Evolutionary conservation across 495 filamentous ascomycete species (phyloP).

Genomic region (Aspergillus baeticus): DNA sequence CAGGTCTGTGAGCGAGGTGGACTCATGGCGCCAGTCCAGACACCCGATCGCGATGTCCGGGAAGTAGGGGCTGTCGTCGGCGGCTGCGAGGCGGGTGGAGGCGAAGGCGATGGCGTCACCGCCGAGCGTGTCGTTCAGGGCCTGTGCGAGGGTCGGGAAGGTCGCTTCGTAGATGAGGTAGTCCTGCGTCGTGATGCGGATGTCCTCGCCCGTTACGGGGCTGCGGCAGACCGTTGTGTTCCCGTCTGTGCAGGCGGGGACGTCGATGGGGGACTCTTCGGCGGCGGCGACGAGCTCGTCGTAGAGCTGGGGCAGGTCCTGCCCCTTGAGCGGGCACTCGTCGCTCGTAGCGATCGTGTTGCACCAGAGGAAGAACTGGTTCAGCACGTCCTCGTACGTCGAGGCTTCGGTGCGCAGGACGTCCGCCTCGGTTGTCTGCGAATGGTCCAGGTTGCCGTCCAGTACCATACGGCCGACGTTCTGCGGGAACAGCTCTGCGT

Average conservation of each 20-base stretch:
- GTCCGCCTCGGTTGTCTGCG: not conserved
- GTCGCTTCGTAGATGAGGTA: slow-evolving; percentile 8
- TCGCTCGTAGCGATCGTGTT: not conserved
- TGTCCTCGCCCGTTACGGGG: slow-evolving; percentile 17
- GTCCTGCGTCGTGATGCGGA: slow-evolving; percentile 3
- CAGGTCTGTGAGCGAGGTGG: slow-evolving; percentile 20
- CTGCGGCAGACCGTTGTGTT: slow-evolving; percentile 15
- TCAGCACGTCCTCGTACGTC: slow-evolving; percentile 26
- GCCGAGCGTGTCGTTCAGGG: slow-evolving; percentile 23
- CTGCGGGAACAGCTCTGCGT: slow-evolving; percentile 42
- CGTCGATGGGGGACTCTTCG: slow-evolving; percentile 29
- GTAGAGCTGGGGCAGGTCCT: slow-evolving; percentile 28
- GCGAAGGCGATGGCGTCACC: slow-evolving; percentile 27
- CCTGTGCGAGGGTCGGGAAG: slow-evolving; percentile 24
- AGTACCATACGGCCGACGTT: slow-evolving; percentile 38
- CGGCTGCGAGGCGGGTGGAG: slow-evolving; percentile 21
- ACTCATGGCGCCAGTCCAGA: slow-evolving; percentile 33
- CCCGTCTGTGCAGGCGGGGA: slow-evolving; percentile 27
- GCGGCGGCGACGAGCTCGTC: slow-evolving; percentile 22
- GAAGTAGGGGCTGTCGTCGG: slow-evolving; percentile 20
- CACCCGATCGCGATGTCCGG: slow-evolving; percentile 30
- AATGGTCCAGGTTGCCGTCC: slow-evolving; percentile 45
- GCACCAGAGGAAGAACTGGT: slow-evolving; percentile 40
- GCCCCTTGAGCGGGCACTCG: slow-evolving; percentile 23
- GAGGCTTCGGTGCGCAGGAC: slow-evolving; percentile 5